Evolutionary conservation across 164 flowering plant genomes (phyloP), one percentile per base, ranked within the genome.

Genomic region (Umbilicus rupestris): DNA sequence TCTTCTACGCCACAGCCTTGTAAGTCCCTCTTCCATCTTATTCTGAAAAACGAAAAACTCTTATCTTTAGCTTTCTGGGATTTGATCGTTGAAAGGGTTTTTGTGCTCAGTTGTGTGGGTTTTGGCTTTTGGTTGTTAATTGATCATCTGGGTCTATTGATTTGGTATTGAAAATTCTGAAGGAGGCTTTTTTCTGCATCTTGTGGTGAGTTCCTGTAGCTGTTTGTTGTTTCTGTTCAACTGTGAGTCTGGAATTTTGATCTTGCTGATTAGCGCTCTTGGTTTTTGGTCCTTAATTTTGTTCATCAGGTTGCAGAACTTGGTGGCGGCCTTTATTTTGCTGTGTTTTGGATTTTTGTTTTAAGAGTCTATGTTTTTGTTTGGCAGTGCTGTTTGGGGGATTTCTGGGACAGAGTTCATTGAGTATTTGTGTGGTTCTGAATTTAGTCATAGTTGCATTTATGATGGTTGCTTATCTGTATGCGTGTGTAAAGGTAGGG

Each of bases 1-100:
- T 55, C 60, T 55, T 55, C 60, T 55, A 26, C 60, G 60, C 60
- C 60, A 28, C 33, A 55, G 60, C 60, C 29, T 55, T 28, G 60
- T 55, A 55, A 55, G 60, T 55, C 33, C 19, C 31, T 55, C 60
- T 55, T 55, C 29, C 33, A 28, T 55, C 22, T 28, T 26, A 14
- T 55, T 26, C 8, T 26, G 1, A 0, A 16, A 26, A 11, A 12
- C 19, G 28, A 12, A 28, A 28, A 28, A 3, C 28, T 6, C 57
- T 55, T 33, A 55, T 15, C 60, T 55, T 55, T 28, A 26, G 33
- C 33, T 28, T 55, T 55, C 31, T 26, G 60, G 60, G 60, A 2
- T 50, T 26, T 26, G 60, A 55, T 55, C 33, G 60, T 17, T 26
- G 16, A 12, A 28, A 28, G 60, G 60, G 60, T 55, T 55, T 55